phyloP scores from a whole-genome alignment of 108 stramenopile species.

The Cyclotella kingstonii region DNA sequence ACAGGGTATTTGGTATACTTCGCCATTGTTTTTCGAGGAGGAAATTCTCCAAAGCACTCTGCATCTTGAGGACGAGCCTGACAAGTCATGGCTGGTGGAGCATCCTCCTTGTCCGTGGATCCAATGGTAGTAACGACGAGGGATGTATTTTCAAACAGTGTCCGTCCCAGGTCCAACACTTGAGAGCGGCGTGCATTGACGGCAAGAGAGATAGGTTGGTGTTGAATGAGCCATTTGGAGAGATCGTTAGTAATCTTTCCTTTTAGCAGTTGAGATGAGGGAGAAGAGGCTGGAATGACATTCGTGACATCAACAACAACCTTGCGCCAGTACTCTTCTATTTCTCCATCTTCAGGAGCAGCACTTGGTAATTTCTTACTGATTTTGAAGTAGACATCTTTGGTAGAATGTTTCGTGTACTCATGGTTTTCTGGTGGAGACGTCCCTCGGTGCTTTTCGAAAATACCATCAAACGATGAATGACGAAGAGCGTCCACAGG shows the following conservation, averaged over 20 bases:
- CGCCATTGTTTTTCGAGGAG: conserved; percentile 62
- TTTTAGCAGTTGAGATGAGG: conserved; percentile 10
- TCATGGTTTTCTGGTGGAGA: conserved; percentile 37
- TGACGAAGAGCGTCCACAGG: conserved; percentile 49
- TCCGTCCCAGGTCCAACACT: conserved; percentile 51
- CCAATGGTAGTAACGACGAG: conserved; percentile 82
- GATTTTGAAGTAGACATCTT: conserved; percentile 64
- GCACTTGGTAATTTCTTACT: conserved; percentile 46
- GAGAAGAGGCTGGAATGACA: conserved; percentile 21
- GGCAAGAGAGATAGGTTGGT: conserved; percentile 69
- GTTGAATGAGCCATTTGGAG: conserved; percentile 48
- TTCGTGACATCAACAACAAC: conserved; percentile 79
- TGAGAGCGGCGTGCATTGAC: conserved; percentile 63
- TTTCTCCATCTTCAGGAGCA: conserved; percentile 33
- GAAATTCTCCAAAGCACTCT: conserved; percentile 88
- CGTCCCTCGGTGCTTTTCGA: conserved; percentile 53
- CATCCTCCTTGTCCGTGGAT: conserved; percentile 41
- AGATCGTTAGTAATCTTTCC: conserved; percentile 20
- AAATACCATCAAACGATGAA: conserved; percentile 68
- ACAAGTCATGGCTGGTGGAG: conserved; percentile 77
- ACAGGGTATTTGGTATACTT: conserved; percentile 79
- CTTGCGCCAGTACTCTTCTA: conserved; percentile 81
- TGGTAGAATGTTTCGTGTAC: conserved; percentile 51
- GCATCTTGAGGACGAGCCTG: conserved; percentile 89
- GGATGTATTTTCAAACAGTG: conserved; percentile 69